Percentiles rank a stretch among this genome's conserved stretches.
Conservation (phyloP, 2,329 filamentous ascomycete species). For the Leptographium radiaticola region DNA sequence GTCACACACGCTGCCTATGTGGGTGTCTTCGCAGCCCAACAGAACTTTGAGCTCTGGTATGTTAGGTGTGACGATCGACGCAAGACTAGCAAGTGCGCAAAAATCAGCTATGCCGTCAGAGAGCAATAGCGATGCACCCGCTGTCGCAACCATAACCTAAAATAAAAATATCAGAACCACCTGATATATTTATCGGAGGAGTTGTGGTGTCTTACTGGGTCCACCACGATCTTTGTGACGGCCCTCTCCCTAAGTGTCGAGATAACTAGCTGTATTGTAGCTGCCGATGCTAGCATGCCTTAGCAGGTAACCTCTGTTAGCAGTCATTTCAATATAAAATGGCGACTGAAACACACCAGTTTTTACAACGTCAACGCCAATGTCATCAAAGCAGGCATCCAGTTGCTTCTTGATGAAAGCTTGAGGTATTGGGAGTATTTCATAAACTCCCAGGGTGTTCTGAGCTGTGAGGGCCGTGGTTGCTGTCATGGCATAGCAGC, state of each 20-base stretch:
- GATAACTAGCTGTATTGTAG: constrained; percentile 56
- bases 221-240: constrained; percentile 50
- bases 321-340: too few species aligned
- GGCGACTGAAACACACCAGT: constrained; percentile 47
- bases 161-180: background rate
- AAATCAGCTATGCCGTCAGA: constrained; percentile 49
- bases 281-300: constrained; percentile 74
- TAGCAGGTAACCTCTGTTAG: background rate
- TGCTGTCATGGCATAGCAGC: constrained; percentile 90
- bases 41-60: constrained; percentile 60
- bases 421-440: constrained; percentile 66
- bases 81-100: constrained; percentile 47
- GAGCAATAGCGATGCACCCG: constrained; percentile 57
- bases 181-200: background rate
- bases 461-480: constrained; percentile 94
- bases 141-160: constrained; percentile 85
- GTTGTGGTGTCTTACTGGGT: constrained; percentile 45
- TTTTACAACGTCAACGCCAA: constrained; percentile 83
- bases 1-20: constrained; percentile 46
- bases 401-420: constrained; percentile 76
- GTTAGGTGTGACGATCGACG: constrained; percentile 64
- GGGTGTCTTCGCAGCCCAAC: constrained; percentile 29
- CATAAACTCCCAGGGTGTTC: constrained; percentile 75
- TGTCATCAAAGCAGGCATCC: constrained; percentile 68
- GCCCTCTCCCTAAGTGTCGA: constrained; percentile 45